Evolutionary conservation across 148 eudicot genomes (phyloP), one percentile per base, ranked within the genome.

Genomic region (Chenopodium quinoa): DNA sequence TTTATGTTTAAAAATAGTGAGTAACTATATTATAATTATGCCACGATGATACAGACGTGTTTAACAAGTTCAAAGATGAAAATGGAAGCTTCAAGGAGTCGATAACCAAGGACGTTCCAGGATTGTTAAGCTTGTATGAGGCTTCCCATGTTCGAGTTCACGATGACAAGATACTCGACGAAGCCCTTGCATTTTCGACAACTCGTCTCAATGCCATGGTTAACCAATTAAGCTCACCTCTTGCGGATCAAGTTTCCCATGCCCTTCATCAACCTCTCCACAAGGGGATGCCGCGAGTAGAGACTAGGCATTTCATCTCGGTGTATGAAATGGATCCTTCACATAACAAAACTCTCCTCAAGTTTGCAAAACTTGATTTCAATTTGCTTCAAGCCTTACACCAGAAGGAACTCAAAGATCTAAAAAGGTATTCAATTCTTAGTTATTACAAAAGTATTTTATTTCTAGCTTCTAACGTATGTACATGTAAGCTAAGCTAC

Each of bases 281-380:
- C 9, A 81, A 34, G 62, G 88, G 90, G 22, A n/a, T 89, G 60
- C 52, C 82, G 20, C 86, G 95, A 34, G 48, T 90, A 0, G 92
- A 90, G 62, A 73, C 90, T 14, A 82, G 88, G 80, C 83, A 72
- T 29, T 88, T 82, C 74, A 86, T 92, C 20, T 80, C 90, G 8
- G 31, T 86, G 56, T 92, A 91, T 47, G 83, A 86, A 27, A 34
- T 81, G 76, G 73, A 83, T 20, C 85, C 81, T 1, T 64, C 44
- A 14, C 86, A 80, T 50, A 50, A 80, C 58, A n/a, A 84, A 60
- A 60, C 54, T 5, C 7, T 91, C 3, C 73, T 91, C 22, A 76
- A 60, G 11, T 84, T 91, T 2, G 90, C 91, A 1, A 90, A 89
- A 76, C 46, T 89, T 0, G 92, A 91, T 84, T 90, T 91, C 78